Evolutionary conservation across 345 rosid genomes (phyloP), one percentile per base, ranked within the genome.

Genomic region (Aquilaria yunnanensis): DNA sequence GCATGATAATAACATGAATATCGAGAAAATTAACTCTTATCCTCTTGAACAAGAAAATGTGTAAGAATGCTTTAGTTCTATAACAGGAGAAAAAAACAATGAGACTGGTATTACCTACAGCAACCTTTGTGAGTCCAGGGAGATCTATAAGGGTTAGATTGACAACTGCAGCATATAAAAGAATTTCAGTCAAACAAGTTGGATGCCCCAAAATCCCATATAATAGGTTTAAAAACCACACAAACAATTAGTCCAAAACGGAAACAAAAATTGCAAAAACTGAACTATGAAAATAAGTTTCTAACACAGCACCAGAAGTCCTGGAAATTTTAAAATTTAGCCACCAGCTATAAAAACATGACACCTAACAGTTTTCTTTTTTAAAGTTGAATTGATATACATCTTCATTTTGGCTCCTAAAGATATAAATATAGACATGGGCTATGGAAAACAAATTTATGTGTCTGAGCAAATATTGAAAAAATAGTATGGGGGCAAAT

Each of bases 91-190:
- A 61, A 66, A 61, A 61, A 77, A 60, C 78, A 79, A 59, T 31
- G 60, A 67, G 47, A 59, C 55, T 79, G 64, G 62, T 59, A 61
- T 85, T 86, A 91, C 93, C 97, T 72, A 86, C 93, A 74, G 97
- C 96, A 67, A 91, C 97, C 84, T 91, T 91, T 1, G 97, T 91
- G 86, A 91, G 80, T n/a, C 97, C 97, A 64, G 97, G 97, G 71
- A 91, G 91, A 81, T 91, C 97, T 56, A 91, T 83, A 66, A 91
- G 88, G 55, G 97, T 91, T 79, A 91, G 75, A 66, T 91, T 88
- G 75, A 91, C 97, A 74, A 91, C 97, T 91, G 86, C 68, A 67
- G 59, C 53, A 70, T 32, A 30, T 11, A 51, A 51, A 51, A 5
- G 16, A 51, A 8, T 51, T 37, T 37, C 43, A 37, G 43, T 37